These are phyloP conservation scores for Elsinoe necatrix DNA, from an alignment of 2,329 filamentous ascomycete species.

Conservation along the genomic window DNA sequence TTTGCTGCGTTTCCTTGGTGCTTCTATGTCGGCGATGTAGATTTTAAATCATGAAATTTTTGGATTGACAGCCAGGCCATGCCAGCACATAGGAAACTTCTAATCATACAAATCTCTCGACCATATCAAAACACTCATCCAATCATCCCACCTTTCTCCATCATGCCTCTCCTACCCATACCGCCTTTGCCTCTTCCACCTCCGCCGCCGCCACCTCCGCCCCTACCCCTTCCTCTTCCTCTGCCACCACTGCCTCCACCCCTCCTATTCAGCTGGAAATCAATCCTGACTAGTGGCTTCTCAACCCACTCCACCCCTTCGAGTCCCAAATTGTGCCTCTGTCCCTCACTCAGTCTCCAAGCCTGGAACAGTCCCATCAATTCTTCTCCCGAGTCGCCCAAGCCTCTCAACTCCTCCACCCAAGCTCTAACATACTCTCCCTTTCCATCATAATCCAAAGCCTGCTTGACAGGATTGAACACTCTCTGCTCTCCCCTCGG, in stretches of 20 bases:
- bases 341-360: slow-evolving; percentile 54
- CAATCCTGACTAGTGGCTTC: slow-evolving; percentile 55
- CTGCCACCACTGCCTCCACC: slow-evolving; percentile 28
- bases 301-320: slow-evolving; percentile 56
- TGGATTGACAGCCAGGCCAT: not conserved
- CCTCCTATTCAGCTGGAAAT: slow-evolving; percentile 49
- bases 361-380: slow-evolving; percentile 59
- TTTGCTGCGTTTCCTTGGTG: too few relatives aligned
- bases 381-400: slow-evolving; percentile 24
- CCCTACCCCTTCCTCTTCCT: slow-evolving; percentile 28
- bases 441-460: slow-evolving; percentile 63
- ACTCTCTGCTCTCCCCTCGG: slow-evolving; percentile 62
- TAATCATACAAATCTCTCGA: not conserved
- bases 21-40: too few relatives aligned
- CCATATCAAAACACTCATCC: slow-evolving; percentile 6
- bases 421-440: slow-evolving; percentile 65
- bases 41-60: not conserved
- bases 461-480: slow-evolving; percentile 77
- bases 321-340: slow-evolving; percentile 50
- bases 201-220: slow-evolving; percentile 25
- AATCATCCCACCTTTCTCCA: slow-evolving; percentile 14
- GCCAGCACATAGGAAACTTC: not conserved
- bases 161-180: slow-evolving; percentile 15
- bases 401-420: slow-evolving; percentile 55
- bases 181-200: slow-evolving; percentile 20